Evolutionary conservation across 2,329 filamentous ascomycete genomes (phyloP).

Genomic region (Colletotrichum sp.): DNA sequence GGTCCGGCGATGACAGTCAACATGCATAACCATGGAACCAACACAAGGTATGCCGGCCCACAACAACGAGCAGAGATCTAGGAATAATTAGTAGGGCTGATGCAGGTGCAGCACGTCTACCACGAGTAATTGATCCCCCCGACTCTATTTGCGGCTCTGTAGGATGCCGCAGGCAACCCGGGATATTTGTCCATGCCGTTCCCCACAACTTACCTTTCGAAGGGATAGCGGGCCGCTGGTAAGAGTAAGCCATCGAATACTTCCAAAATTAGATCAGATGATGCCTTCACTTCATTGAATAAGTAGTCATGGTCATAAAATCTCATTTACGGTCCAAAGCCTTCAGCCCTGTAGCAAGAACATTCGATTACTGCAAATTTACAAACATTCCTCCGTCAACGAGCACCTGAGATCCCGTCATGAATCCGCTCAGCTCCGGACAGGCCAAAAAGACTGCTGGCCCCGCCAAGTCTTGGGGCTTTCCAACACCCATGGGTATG

Average conservation of each 20-base stretch:
- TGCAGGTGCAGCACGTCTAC: background rate
- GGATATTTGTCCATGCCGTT: background rate
- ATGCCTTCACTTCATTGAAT: background rate
- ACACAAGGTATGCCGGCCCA: background rate
- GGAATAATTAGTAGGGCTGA: background rate
- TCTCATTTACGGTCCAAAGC: background rate
- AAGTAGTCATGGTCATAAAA: background rate
- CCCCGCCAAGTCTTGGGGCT: conserved; percentile 68
- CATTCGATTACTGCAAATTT: conserved; percentile 63
- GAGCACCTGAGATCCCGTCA: conserved; percentile 72
- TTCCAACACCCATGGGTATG: conserved; percentile 69
- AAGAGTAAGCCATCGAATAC: background rate
- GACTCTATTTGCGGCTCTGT: background rate
- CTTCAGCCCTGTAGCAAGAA: background rate
- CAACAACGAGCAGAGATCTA: background rate
- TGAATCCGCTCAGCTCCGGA: conserved; percentile 67
- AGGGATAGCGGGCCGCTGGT: background rate
- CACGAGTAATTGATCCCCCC: background rate
- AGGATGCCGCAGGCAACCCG: background rate
- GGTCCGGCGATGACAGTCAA: background rate
- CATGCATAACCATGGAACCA: background rate
- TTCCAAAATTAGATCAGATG: background rate
- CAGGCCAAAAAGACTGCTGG: conserved; percentile 75
- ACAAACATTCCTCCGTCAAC: conserved; percentile 79
- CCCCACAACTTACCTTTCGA: background rate